Evolutionary conservation across 495 filamentous ascomycete species (phyloP), one percentile per base, ranked within the genome.

Genomic region (Thermothielavioides terrestris): DNA sequence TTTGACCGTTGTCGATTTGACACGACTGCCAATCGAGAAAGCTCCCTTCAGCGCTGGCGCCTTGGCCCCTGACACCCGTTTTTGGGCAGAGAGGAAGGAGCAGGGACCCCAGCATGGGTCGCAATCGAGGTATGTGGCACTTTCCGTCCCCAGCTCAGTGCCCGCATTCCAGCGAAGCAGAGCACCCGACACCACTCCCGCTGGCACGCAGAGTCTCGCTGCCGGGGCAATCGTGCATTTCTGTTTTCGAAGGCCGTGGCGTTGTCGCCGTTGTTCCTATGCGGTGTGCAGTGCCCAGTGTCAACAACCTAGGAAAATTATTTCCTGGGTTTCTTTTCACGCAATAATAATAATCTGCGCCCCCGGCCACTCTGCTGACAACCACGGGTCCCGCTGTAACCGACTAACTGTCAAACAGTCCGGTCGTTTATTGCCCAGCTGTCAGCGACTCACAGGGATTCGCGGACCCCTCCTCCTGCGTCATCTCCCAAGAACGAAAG

Each of bases 381-480:
- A 20, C 18, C 17, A 25, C 15, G 15, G 45, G n/a, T n/a, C n/a
- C n/a, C n/a, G n/a, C n/a, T n/a, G n/a, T n/a, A n/a, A n/a, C n/a
- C n/a, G n/a, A n/a, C n/a, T n/a, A n/a, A n/a, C n/a, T 56, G 49
- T 59, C 54, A 45, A 42, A 26, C 35, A 81, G 78, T 81, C 22
- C 62, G 75, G 35, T 81, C 78, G 59, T 81, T 80, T 70, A 80
- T 81, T 68, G 74, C 76, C 56, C 70, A 70, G 48, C 73, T 79
- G 59, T 77, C 76, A 38, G 60, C 64, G 41, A 63, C 67, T 46
- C 62, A 65, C 63, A 61, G 66, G 63, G 69, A 69, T 46, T 64
- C 69, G 10, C 58, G 60, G 18, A 61, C 59, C 48, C 58, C 66
- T 34, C 66, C 69, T 28, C 67, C 65, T 39, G 56, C 67, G 27